phyloP scores from a whole-genome alignment of 2,329 filamentous ascomycete genomes.

The Pseudocercospora pini-densiflorae region DNA sequence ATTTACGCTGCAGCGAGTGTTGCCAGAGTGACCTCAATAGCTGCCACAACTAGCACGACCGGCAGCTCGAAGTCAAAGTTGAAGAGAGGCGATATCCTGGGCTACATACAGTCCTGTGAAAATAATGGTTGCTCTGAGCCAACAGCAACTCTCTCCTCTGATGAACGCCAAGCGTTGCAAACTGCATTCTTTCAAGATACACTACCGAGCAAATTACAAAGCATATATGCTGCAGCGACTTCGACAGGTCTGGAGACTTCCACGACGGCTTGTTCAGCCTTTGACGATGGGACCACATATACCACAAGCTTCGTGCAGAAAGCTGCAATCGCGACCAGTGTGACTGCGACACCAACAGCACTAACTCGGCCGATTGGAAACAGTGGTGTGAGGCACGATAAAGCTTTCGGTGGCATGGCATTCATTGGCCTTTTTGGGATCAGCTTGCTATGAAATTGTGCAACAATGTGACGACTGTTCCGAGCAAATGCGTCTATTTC shows the following conservation, averaged over 20 bases:
- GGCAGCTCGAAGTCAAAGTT: not conserved
- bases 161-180: not conserved
- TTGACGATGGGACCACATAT: not conserved
- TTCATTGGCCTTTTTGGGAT: no score
- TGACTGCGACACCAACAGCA: no score
- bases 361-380: no score
- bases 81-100: not conserved
- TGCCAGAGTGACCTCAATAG: not conserved
- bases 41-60: not conserved
- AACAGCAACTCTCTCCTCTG: not conserved
- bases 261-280: not conserved
- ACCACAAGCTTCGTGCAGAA: constrained; percentile 1
- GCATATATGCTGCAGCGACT: not conserved
- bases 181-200: constrained; percentile 3
- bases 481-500: no score
- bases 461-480: no score
- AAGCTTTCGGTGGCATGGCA: no score
- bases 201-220: not conserved
- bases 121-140: not conserved
- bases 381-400: no score
- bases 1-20: constrained; percentile 4
- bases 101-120: not conserved
- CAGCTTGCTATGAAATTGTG: no score
- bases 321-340: not conserved
- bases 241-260: not conserved